Conservation (phyloP, 148 eudicot species). For the Euryodendron excelsum region DNA sequence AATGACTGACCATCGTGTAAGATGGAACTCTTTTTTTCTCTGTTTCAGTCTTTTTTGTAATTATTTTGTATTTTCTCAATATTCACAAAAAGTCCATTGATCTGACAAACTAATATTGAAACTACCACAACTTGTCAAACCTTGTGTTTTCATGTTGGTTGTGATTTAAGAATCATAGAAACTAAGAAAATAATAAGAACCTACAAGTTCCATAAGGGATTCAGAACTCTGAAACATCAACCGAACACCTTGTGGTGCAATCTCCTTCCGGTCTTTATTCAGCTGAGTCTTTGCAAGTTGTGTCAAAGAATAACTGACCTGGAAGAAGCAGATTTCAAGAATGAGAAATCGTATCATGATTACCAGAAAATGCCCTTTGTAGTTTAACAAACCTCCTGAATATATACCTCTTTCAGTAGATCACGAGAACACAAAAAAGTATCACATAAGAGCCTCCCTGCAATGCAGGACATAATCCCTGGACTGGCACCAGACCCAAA, state of each 20-base stretch:
- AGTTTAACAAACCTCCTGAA: neutral
- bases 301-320: slow-evolving; percentile 98
- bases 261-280: slow-evolving; percentile 86
- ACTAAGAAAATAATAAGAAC: slow-evolving; percentile 21
- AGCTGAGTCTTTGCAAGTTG: slow-evolving; percentile 89
- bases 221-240: slow-evolving; percentile 68
- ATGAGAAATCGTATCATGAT: slow-evolving; percentile 13
- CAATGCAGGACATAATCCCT: slow-evolving; percentile 92
- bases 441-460: slow-evolving; percentile 95
- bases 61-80: neutral
- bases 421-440: slow-evolving; percentile 91
- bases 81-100: neutral
- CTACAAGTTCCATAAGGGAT: slow-evolving; percentile 81
- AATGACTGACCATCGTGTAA: neutral
- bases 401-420: slow-evolving; percentile 85
- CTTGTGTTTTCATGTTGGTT: neutral
- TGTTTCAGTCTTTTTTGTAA: neutral
- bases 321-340: slow-evolving; percentile 25
- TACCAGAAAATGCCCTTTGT: neutral
- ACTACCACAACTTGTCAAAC: neutral
- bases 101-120: neutral
- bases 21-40: neutral
- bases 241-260: slow-evolving; percentile 76
- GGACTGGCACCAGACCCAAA: slow-evolving; percentile 97
- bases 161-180: neutral